These are phyloP conservation scores for Lactarius quietus DNA, from an alignment of 768 basidiomycete species.

Conservation along the genomic window DNA sequence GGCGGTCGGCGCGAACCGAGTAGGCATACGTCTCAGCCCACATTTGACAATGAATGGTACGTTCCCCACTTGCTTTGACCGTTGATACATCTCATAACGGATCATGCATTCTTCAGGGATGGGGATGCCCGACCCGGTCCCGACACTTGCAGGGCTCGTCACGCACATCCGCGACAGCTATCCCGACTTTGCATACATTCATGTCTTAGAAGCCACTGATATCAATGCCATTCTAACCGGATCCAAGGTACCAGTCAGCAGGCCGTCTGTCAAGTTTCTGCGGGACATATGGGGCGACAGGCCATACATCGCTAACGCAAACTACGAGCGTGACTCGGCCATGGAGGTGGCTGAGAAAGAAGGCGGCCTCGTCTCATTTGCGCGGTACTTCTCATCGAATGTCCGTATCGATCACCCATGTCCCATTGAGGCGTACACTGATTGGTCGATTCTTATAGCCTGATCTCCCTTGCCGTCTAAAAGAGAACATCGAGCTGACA, in stretches of 20 bases:
- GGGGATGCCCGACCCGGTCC: slow-evolving; percentile 28
- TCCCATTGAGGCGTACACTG: background rate
- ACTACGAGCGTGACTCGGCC: slow-evolving; percentile 28
- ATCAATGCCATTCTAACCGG: too few species aligned
- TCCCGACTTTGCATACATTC: slow-evolving; percentile 28
- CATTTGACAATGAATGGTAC: slow-evolving; percentile 20
- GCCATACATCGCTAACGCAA: slow-evolving; percentile 28
- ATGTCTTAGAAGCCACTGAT: slow-evolving; percentile 32
- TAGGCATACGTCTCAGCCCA: slow-evolving; percentile 37
- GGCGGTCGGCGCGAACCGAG: slow-evolving; percentile 37
- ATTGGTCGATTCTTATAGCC: slow-evolving; percentile 12
- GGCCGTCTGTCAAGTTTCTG: slow-evolving; percentile 26
- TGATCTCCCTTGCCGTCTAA: slow-evolving; percentile 23
- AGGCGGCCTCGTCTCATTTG: slow-evolving; percentile 22
- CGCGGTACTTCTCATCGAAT: slow-evolving; percentile 16
- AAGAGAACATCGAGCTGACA: background rate
- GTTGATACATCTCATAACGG: too few species aligned
- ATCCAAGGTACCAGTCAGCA: background rate
- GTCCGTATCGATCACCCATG: background rate
- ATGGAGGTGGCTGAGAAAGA: slow-evolving; percentile 18
- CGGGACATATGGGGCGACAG: slow-evolving; percentile 29
- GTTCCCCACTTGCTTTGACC: too few species aligned
- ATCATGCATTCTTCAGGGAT: slow-evolving; percentile 6
- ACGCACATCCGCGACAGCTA: slow-evolving; percentile 26
- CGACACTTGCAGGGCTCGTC: slow-evolving; percentile 32